Evolutionary conservation across 148 eudicot species (phyloP).

Genomic region (Silene conica): DNA sequence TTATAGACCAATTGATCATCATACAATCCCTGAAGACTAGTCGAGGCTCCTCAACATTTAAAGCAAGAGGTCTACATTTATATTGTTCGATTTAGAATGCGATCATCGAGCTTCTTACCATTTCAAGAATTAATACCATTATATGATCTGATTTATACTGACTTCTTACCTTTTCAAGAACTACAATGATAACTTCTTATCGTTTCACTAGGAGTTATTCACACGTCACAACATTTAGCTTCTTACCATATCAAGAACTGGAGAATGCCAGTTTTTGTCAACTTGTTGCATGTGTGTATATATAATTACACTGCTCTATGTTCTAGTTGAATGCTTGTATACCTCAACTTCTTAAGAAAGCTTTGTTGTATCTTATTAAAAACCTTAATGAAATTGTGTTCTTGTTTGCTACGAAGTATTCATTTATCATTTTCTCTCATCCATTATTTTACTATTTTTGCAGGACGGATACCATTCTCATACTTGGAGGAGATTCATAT

Average conservation of each 20-base stretch:
- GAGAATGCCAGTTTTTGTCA: background rate
- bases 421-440: background rate
- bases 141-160: no score
- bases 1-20: background rate
- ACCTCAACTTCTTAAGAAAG: background rate
- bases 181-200: background rate
- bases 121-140: no score
- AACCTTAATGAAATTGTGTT: background rate
- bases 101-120: background rate
- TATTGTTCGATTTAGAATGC: background rate
- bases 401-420: conserved; percentile 4
- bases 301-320: background rate
- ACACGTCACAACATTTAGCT: background rate
- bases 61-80: background rate
- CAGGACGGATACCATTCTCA: conserved; percentile 96
- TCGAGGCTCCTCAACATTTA: background rate
- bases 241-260: background rate
- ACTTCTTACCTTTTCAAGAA: no score
- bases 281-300: background rate
- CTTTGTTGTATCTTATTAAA: background rate
- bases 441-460: background rate
- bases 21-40: background rate
- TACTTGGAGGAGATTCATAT: conserved; percentile 94
- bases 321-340: background rate
- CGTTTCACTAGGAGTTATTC: background rate